These are phyloP conservation scores for Leptoxyphium fumago DNA, from an alignment of 2,329 filamentous ascomycete genomes.

Conservation along the genomic window DNA sequence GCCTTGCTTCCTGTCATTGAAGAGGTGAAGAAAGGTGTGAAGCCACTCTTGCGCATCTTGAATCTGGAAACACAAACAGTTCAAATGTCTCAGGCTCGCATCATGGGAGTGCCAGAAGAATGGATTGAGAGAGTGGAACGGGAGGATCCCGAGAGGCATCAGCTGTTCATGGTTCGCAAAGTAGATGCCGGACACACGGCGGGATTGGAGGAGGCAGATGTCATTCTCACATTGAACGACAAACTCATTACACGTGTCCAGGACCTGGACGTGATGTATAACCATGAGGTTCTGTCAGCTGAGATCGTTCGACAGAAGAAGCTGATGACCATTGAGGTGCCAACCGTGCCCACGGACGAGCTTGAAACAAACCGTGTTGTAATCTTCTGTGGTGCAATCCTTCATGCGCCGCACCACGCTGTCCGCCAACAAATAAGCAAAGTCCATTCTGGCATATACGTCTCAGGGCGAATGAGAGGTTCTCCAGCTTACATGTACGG, in stretches of 20 bases:
- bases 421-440: slow-evolving; percentile 96
- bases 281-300: slow-evolving; percentile 66
- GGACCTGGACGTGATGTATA: slow-evolving; percentile 94
- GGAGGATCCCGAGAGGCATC: slow-evolving; percentile 82
- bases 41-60: slow-evolving; percentile 73
- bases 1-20: slow-evolving; percentile 78
- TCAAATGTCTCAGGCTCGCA: slow-evolving; percentile 89
- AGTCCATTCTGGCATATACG: slow-evolving; percentile 90
- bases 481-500: slow-evolving; percentile 82
- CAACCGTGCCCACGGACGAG: slow-evolving; percentile 76
- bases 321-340: slow-evolving; percentile 61
- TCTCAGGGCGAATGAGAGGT: slow-evolving; percentile 70
- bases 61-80: slow-evolving; percentile 91
- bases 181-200: slow-evolving; percentile 49
- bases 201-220: slow-evolving; percentile 77
- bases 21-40: slow-evolving; percentile 65
- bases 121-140: slow-evolving; percentile 86
- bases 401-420: slow-evolving; percentile 88
- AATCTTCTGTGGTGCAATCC: slow-evolving; percentile 84
- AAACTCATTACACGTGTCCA: slow-evolving; percentile 86
- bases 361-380: slow-evolving; percentile 86
- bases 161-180: slow-evolving; percentile 97
- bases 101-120: slow-evolving; percentile 92
- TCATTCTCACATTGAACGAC: slow-evolving; percentile 79
- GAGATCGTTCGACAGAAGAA: slow-evolving; percentile 74